A percentile compares a stretch with the other conserved stretches of the same genome.
phyloP scores from a whole-genome alignment of 805 yeast genomes.

The Suhomyces pyralidae region DNA sequence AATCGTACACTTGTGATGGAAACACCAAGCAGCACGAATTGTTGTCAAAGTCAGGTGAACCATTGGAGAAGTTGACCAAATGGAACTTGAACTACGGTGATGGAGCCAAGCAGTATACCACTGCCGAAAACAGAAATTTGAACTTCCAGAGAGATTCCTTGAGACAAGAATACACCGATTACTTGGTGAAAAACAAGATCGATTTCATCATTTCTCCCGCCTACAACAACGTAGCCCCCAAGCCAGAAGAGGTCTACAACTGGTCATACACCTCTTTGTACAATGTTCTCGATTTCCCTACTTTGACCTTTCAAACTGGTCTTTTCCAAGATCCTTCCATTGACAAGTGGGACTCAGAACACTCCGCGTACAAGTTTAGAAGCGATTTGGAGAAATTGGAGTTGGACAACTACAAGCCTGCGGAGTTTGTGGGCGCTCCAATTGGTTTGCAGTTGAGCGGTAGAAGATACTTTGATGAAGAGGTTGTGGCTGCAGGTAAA shows the following conservation, averaged over 20 bases:
- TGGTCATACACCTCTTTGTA: slow-evolving; percentile 81
- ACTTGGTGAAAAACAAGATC: slow-evolving; percentile 51
- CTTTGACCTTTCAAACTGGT: slow-evolving; percentile 62
- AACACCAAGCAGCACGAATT: slow-evolving; percentile 53
- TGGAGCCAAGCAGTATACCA: slow-evolving; percentile 47
- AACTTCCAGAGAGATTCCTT: slow-evolving; percentile 55
- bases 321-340: slow-evolving; percentile 52
- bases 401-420: slow-evolving; percentile 46
- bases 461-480: slow-evolving; percentile 56
- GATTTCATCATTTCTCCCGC: slow-evolving; percentile 70
- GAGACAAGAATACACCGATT: slow-evolving; percentile 55
- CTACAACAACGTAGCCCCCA: slow-evolving; percentile 70
- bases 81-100: slow-evolving; percentile 58
- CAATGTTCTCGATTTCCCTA: slow-evolving; percentile 71
- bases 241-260: slow-evolving; percentile 57
- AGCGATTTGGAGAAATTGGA: slow-evolving; percentile 48
- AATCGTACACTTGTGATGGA: slow-evolving; percentile 66
- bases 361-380: slow-evolving; percentile 37
- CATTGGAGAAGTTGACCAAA: slow-evolving; percentile 59
- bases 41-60: slow-evolving; percentile 65
- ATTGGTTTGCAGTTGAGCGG: slow-evolving; percentile 53
- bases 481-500: slow-evolving; percentile 48
- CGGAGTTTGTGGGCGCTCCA: slow-evolving; percentile 50
- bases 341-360: slow-evolving; percentile 47
- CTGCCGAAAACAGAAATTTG: slow-evolving; percentile 54